Evolutionary conservation across 2,329 filamentous ascomycete genomes (phyloP).

Genomic region (Pseudogymnoascus sp.): DNA sequence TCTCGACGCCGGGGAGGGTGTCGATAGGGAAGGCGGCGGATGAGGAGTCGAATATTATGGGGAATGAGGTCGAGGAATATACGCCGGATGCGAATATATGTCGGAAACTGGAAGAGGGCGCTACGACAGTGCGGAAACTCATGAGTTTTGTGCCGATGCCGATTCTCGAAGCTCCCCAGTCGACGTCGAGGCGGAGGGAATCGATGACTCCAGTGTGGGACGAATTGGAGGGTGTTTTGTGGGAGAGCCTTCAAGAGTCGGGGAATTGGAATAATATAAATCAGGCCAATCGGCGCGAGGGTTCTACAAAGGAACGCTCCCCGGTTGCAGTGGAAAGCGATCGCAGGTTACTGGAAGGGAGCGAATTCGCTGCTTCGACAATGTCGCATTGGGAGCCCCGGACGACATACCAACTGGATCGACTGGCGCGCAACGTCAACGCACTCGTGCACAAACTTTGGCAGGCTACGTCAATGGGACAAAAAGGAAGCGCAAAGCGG

Average conservation of each 20-base stretch:
- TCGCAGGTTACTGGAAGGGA: not conserved
- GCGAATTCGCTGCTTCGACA: not conserved
- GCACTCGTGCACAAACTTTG: not conserved
- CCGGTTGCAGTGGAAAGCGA: not conserved
- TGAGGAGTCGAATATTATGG: slow-evolving; percentile 2
- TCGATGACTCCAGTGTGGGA: slow-evolving; percentile 2
- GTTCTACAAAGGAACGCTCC: not conserved
- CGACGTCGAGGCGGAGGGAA: not conserved
- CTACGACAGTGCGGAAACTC: not conserved
- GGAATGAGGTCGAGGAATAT: not conserved
- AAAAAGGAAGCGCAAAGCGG: not conserved
- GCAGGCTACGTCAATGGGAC: not conserved
- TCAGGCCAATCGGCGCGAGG: no score
- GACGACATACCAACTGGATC: not conserved
- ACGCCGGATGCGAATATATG: slow-evolving; percentile 5
- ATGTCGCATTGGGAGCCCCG: not conserved
- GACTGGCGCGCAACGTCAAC: not conserved
- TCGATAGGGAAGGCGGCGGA: slow-evolving; percentile 9
- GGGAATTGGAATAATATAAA: not conserved
- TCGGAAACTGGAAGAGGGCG: not conserved
- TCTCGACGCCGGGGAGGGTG: not conserved
- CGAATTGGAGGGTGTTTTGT: not conserved
- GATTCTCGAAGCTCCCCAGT: not conserved
- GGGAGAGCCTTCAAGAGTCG: not conserved
- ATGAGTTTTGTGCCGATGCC: not conserved